These are phyloP conservation scores for Chlorella sorokiniana DNA, from an alignment of 139 green algal genomes.

Conservation along the genomic window DNA sequence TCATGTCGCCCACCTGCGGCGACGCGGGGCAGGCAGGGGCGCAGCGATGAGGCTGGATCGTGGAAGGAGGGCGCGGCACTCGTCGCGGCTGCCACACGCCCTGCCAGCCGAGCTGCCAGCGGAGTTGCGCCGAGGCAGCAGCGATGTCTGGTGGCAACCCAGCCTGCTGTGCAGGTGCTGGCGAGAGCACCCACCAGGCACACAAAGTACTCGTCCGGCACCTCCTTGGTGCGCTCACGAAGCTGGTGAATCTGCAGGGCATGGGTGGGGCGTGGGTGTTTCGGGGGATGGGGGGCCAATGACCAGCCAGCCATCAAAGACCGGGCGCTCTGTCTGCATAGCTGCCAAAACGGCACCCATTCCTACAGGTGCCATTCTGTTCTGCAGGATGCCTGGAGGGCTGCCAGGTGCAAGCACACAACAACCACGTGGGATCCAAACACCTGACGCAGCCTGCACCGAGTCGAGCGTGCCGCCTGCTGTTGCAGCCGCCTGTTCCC, in stretches of 20 bases:
- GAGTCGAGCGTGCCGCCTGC: no score
- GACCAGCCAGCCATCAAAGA: no score
- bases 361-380: no score
- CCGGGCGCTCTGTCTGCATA: no score
- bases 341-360: no score
- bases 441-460: no score
- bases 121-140: not conserved
- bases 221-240: conserved; percentile 70
- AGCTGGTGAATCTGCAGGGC: conserved; percentile 84
- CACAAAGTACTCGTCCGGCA: conserved; percentile 97
- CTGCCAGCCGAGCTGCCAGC: not conserved
- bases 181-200: conserved; percentile 71
- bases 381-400: no score
- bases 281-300: not conserved
- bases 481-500: not conserved
- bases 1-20: conserved; percentile 66
- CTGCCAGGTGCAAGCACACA: no score
- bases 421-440: no score
- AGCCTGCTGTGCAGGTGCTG: not conserved
- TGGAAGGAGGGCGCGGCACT: not conserved
- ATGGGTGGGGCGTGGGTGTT: not conserved
- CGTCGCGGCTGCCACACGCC: no score
- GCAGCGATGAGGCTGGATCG: no score
- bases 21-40: not conserved
- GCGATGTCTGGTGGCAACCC: not conserved